Percentiles rank a stretch among this genome's conserved stretches.
phyloP scores from a whole-genome alignment of 2,329 filamentous ascomycete species.

The Beauveria scarabaeidicola region DNA sequence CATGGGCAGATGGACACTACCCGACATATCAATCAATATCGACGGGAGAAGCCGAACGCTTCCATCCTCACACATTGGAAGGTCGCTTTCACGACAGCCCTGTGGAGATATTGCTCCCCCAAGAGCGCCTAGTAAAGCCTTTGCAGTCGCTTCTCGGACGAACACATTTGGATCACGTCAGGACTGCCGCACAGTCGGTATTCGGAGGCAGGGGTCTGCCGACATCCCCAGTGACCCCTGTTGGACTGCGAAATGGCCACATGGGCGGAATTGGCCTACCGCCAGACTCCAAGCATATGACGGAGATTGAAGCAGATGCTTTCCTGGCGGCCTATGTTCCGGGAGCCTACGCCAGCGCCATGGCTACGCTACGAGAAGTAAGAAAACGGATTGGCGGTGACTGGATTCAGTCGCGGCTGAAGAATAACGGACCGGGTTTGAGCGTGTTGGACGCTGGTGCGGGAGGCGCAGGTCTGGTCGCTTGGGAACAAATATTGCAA shows the following conservation, averaged over 20 bases:
- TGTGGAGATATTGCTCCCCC: constrained; percentile 66
- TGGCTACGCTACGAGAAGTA: constrained; percentile 62
- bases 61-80: constrained; percentile 65
- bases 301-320: constrained; percentile 65
- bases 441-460: constrained; percentile 67
- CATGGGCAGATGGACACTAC: background rate
- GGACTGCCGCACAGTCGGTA: constrained; percentile 58
- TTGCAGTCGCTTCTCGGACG: constrained; percentile 60
- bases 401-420: constrained; percentile 59
- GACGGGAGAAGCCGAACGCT: constrained; percentile 34
- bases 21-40: background rate
- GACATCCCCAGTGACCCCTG: constrained; percentile 64
- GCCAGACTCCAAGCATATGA: constrained; percentile 58
- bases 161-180: constrained; percentile 66
- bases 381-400: constrained; percentile 61
- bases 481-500: constrained; percentile 68
- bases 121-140: constrained; percentile 58
- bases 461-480: constrained; percentile 63
- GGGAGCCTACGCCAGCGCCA: constrained; percentile 59
- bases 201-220: constrained; percentile 75
- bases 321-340: constrained; percentile 64
- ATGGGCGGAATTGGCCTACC: constrained; percentile 59
- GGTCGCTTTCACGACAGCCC: constrained; percentile 70
- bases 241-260: constrained; percentile 43
- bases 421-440: constrained; percentile 39